phyloP scores from a whole-genome alignment of 1,284 basidiomycete genomes.

The Hortiboletus rubellus region DNA sequence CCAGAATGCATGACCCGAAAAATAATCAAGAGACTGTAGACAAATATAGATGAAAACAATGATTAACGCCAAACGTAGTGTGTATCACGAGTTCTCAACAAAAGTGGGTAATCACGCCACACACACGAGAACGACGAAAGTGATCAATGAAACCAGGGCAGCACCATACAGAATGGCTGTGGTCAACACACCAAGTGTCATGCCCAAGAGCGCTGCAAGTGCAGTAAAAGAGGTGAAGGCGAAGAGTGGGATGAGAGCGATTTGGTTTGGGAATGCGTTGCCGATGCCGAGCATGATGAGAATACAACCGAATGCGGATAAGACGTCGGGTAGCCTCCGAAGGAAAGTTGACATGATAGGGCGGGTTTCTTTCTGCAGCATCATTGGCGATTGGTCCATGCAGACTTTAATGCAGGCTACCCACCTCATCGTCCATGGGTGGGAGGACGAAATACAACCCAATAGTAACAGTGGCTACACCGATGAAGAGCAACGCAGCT shows the following conservation, averaged over 20 bases:
- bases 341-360: neutral
- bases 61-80: neutral
- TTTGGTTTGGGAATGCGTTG: neutral
- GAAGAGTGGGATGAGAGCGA: slow-evolving; percentile 1
- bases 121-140: neutral
- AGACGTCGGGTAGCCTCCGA: neutral
- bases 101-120: neutral
- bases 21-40: neutral
- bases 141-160: neutral
- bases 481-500: neutral
- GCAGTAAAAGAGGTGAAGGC: neutral
- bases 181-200: neutral
- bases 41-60: neutral
- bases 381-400: neutral
- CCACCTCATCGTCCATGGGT: neutral
- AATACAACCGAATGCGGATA: neutral
- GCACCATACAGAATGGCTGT: neutral
- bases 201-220: neutral
- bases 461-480: neutral
- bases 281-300: neutral
- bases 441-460: neutral
- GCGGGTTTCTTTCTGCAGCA: neutral
- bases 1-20: no score
- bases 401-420: neutral
- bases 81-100: neutral